Base-by-base conservation (phyloP, 345 rosid genomes). In the Rhodamnia argentea region DNA sequence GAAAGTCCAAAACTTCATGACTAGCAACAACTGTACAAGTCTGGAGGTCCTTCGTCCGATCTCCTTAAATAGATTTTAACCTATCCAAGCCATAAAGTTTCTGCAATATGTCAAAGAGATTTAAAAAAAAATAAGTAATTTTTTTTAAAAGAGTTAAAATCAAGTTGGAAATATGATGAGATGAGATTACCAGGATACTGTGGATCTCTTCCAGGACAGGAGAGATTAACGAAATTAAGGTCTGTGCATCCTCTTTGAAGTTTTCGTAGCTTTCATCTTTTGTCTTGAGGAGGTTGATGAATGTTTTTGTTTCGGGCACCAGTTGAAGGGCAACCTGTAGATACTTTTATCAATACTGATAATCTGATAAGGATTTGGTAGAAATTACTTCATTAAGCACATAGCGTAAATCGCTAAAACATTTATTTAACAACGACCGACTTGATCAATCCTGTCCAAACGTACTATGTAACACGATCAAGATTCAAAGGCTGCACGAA, bases 251-350 rank as follows among this genome's bases (percentile, higher is more conserved):
- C 88, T 91, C 98, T 54, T 89, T 90, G 32, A 95, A 87, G 84
- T 74, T 87, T 57, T 93, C 94, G 22, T 44, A 70, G 57, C 78
- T 90, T 82, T 93, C 94, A 57, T 93, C 95, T 89, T 89, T 93
- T 53, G 88, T 92, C 89, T 87, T 89, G 13, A 96, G 92, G 53
- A 94, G 92, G 82, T 86, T 82, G 52, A 93, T 88, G 92, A 95
- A 93, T 29, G 95, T 93, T 82, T 89, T 92, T 56, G 84, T 91
- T 83, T 95, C 98, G 6, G 98, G 98, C 47, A 96, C 87, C 44
- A 96, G 88, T 90, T 92, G 95, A 86, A 94, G 90, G 58, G 94
- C 95, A 47, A 95, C 94, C 99, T 96, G 91, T 86, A 90, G 53
- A 15, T n/a, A 12, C 11, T 7, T 84, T 27, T 7, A 14, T n/a